These are phyloP conservation scores for Verticillium isaacii DNA, from an alignment of 2,329 filamentous ascomycete genomes.

Conservation along the genomic window DNA sequence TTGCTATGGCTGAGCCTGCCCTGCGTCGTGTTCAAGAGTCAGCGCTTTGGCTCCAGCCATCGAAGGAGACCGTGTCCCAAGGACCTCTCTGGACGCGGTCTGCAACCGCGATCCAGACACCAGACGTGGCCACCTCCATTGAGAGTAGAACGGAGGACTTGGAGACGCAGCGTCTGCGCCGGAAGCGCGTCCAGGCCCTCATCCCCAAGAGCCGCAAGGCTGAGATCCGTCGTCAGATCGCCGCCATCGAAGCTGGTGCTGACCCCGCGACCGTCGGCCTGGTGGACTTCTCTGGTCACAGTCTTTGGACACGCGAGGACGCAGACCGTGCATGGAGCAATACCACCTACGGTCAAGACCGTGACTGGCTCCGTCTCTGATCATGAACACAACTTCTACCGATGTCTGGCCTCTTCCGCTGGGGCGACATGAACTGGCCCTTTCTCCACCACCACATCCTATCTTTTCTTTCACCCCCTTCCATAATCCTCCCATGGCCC, in stretches of 20 bases:
- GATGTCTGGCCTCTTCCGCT: not conserved
- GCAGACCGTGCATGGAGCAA: not conserved
- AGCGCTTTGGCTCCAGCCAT: not conserved
- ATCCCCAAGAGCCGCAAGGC: slow-evolving; percentile 9
- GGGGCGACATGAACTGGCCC: not conserved
- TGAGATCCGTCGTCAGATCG: slow-evolving; percentile 19
- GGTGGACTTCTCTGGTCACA: slow-evolving; percentile 5
- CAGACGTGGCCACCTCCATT: not conserved
- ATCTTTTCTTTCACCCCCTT: not conserved
- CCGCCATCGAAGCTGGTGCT: slow-evolving; percentile 16
- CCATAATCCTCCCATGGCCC: not conserved
- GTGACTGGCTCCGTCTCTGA: not conserved
- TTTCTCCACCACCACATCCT: not conserved
- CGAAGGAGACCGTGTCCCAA: not conserved
- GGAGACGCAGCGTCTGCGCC: slow-evolving; percentile 5
- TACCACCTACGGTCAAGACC: not conserved
- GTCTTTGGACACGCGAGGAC: slow-evolving; percentile 8
- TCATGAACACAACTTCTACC: not conserved
- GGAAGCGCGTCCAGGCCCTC: slow-evolving; percentile 4
- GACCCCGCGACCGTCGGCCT: slow-evolving; percentile 9
- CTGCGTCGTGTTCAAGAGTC: not conserved
- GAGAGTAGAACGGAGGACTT: slow-evolving; percentile 3
- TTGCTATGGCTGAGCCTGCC: too few species aligned
- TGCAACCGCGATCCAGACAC: not conserved
- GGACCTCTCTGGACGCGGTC: not conserved